These are phyloP conservation scores for Pestalotiopsis sp. DNA, from an alignment of 2,329 filamentous ascomycete genomes.

Conservation along the genomic window DNA sequence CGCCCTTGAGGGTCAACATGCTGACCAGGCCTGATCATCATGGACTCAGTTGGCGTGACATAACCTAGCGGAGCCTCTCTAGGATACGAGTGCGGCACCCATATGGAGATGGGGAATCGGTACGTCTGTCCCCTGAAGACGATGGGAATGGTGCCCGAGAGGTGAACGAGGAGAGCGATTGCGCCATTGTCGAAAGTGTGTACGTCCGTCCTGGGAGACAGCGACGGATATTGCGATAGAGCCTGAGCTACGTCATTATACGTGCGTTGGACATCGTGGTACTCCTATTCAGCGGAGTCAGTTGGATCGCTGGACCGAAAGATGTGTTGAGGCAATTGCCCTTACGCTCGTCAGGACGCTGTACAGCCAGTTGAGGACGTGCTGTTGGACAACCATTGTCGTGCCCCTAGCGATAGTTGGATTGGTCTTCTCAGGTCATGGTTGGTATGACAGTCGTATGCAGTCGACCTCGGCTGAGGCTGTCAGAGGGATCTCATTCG, in stretches of 20 bases:
- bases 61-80: slow-evolving; percentile 84
- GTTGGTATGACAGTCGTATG: neutral
- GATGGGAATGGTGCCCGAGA: slow-evolving; percentile 89
- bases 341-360: slow-evolving; percentile 79
- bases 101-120: slow-evolving; percentile 87
- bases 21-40: slow-evolving; percentile 89
- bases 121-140: slow-evolving; percentile 87
- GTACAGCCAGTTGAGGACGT: slow-evolving; percentile 93
- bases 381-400: slow-evolving; percentile 76
- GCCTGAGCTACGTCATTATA: slow-evolving; percentile 89
- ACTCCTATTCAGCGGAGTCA: slow-evolving; percentile 65
- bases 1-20: slow-evolving; percentile 92
- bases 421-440: neutral
- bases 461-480: neutral
- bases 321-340: slow-evolving; percentile 11
- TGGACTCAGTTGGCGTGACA: slow-evolving; percentile 83
- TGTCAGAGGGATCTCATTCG: neutral
- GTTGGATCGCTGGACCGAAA: slow-evolving; percentile 5
- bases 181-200: slow-evolving; percentile 91
- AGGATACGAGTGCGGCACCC: slow-evolving; percentile 91
- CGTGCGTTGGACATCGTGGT: slow-evolving; percentile 87
- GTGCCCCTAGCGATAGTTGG: slow-evolving; percentile 8
- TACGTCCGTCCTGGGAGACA: slow-evolving; percentile 88
- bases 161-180: slow-evolving; percentile 82
- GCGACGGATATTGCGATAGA: slow-evolving; percentile 75